Evolutionary conservation across 805 yeast species (phyloP), one percentile per base, ranked within the genome.

Genomic region (Wickerhamiella parazyma): DNA sequence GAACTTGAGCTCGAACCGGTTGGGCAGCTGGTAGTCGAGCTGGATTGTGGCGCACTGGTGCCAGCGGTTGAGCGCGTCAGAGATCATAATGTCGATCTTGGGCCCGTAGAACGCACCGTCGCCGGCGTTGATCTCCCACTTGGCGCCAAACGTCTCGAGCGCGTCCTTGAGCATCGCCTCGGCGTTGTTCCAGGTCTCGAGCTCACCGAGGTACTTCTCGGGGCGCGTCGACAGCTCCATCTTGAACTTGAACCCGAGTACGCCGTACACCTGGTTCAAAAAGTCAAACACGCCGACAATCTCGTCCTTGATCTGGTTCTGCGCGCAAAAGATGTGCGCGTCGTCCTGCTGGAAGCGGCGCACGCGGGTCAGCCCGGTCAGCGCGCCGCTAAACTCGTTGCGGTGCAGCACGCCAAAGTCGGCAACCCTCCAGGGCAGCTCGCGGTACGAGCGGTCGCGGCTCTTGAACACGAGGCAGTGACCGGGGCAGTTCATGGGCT

Each of bases 301-400:
- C 69, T 89, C 97, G 43, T 67, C 63, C 60, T 78, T 93, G 55
- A 89, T 85, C 70, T 89, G 97, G 50, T 80, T 94, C 54, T 74
- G 78, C 45, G 85, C 78, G 72, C 97, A 91, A 80, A 89, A 89
- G 54, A 89, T 89, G 64, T 89, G 98, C 38, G 95, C 96, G 67
- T 89, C 98, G 65, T 89, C 98, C 70, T 89, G 98, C 67, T 89
- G 98, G 82, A 89, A 89, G 67, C 97, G 78, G 69, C 98, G 82
- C 38, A 91, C 97, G 69, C 98, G 81, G 45, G 98, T 91, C 63
- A 89, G 76, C 41, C 91, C 91, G 34, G 95, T 77, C 53, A 89
- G 71, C 10, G 97, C 96, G 66, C 97, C 97, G 34, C 91, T 78
- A 55, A 80, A 83, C 66, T 89, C 98, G 64, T 89, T 89, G 72